Evolutionary conservation across 106 monocot genomes (phyloP), one percentile per base, ranked within the genome.

Genomic region (Dioscorea dumetorum): DNA sequence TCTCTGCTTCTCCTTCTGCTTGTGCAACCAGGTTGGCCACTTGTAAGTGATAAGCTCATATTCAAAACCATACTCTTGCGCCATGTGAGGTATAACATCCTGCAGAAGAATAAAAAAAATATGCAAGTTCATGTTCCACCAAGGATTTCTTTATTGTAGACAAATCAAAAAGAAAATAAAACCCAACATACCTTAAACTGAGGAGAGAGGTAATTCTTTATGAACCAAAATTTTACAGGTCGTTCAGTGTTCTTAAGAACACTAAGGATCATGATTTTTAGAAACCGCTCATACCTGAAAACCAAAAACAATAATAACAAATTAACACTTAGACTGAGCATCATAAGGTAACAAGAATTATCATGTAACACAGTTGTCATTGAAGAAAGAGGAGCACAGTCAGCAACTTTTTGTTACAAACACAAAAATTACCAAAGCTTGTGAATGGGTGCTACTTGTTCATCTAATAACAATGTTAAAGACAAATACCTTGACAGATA

Each of bases 21-120:
- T 97, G 75, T 92, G 97, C 73, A 97, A 73, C 97, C 97, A 97
- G 63, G 97, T 86, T 33, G 97, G 97, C 97, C 97, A 97, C 70
- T 97, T 97, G 68, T 97, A 97, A 24, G 97, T 97, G 71, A 97
- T 81, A 58, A 97, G 84, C 65, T 97, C 97, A 71, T 97, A 97
- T 52, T 97, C 88, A 79, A 97, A 97, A 59, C 92, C 97, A 74
- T 97, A 92, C 63, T 89, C 84, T 64, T 77, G 53, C 63, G 97
- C 97, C 91, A 97, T 97, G 66, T 84, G 80, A 48, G 97, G 97
- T 74, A 97, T 92, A 63, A 92, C 86, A 74, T 97, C 97, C 97
- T 97, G 77, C 60, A 74, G 24, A 70, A 59, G 8, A 48, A 50
- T 57, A 69, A 22, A 22, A 15, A 15, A 67, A 3, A 63, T 63